These are phyloP conservation scores for Penicillium sp. DNA, from an alignment of 2,329 filamentous ascomycete genomes.

Conservation along the genomic window DNA sequence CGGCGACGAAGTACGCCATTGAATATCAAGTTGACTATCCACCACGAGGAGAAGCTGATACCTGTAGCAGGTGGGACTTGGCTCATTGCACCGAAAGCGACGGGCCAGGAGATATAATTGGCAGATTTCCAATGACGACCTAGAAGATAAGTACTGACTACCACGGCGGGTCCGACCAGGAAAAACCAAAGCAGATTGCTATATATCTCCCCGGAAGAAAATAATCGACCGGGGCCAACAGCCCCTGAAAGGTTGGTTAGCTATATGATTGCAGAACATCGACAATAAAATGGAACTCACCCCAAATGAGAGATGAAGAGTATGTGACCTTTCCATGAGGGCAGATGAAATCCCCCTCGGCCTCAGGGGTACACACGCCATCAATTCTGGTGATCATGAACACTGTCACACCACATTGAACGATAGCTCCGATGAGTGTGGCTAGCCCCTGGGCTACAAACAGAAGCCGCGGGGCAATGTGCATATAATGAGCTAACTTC, in stretches of 20 bases:
- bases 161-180: constrained; percentile 62
- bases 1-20: constrained; percentile 45
- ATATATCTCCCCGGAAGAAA: constrained; percentile 62
- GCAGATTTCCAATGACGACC: constrained; percentile 60
- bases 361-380: constrained; percentile 53
- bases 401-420: constrained; percentile 51
- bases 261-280: background rate
- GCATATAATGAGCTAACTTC: constrained; percentile 57
- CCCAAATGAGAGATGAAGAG: constrained; percentile 70
- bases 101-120: constrained; percentile 66
- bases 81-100: constrained; percentile 65
- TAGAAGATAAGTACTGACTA: constrained; percentile 59
- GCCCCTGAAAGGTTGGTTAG: constrained; percentile 40
- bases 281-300: constrained; percentile 30
- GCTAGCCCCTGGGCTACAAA: constrained; percentile 53
- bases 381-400: constrained; percentile 50
- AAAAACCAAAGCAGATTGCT: constrained; percentile 67
- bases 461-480: constrained; percentile 49
- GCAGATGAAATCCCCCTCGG: constrained; percentile 59
- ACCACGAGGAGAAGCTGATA: constrained; percentile 69
- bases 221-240: constrained; percentile 67
- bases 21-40: constrained; percentile 48
- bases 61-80: constrained; percentile 66
- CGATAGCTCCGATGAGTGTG: constrained; percentile 49
- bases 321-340: constrained; percentile 60